phyloP scores from a whole-genome alignment of 192 early-diverging fungal species.

The Backusella mclennaniae region DNA sequence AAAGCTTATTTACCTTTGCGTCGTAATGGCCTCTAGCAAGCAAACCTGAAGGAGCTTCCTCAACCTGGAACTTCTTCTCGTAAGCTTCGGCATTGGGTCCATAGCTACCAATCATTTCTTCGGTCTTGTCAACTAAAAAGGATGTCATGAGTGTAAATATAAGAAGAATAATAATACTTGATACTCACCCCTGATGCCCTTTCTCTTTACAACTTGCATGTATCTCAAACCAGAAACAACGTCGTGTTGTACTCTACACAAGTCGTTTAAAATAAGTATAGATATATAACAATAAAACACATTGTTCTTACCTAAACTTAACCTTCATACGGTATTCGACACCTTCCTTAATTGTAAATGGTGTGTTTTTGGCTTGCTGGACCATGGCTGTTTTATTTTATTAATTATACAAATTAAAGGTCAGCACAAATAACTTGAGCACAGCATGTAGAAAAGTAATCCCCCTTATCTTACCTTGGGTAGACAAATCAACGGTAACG shows the following conservation, averaged over 20 bases:
- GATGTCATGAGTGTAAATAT: background rate
- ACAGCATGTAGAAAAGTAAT: background rate
- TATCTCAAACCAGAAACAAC: constrained; percentile 95
- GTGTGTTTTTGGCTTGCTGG: constrained; percentile 62
- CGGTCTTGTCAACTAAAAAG: constrained; percentile 77
- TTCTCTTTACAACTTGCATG: constrained; percentile 89
- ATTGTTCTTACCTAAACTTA: constrained; percentile 61
- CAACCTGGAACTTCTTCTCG: constrained; percentile 83
- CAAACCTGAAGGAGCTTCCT: constrained; percentile 92
- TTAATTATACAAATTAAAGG: constrained; percentile 6
- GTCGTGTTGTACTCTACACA: constrained; percentile 83
- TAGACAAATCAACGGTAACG: constrained; percentile 76
- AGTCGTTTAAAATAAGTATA: background rate
- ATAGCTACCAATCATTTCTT: constrained; percentile 97
- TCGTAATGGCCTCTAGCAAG: constrained; percentile 90
- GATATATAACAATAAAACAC: background rate
- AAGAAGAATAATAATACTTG: background rate
- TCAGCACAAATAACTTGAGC: constrained; percentile 6
- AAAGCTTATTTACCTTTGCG: constrained; percentile 54
- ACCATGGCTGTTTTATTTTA: constrained; percentile 49
- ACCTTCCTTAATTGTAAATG: constrained; percentile 95
- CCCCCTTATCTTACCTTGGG: constrained; percentile 51
- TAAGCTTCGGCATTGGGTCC: constrained; percentile 77
- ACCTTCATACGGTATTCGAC: constrained; percentile 92
- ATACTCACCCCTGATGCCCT: constrained; percentile 61